Evolutionary conservation across 208 protist species (phyloP).

Genomic region (Leishmania aethiopica): DNA sequence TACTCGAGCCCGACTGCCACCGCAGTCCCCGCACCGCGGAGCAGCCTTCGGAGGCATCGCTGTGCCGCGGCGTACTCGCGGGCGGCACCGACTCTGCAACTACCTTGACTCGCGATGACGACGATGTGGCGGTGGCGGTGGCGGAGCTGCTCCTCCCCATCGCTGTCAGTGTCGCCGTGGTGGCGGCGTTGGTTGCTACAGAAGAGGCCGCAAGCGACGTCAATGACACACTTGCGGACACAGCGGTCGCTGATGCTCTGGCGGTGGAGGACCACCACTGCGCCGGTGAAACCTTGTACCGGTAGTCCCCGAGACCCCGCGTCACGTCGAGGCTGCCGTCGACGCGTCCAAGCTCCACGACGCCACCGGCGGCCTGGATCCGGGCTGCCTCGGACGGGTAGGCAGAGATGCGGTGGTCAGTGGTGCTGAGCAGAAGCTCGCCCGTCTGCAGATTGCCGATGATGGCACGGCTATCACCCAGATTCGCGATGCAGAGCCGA

Average conservation of each 20-base stretch:
- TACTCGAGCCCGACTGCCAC: constrained; percentile 11
- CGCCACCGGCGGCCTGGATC: constrained; percentile 42
- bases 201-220: neutral
- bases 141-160: neutral
- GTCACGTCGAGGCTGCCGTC: constrained; percentile 74
- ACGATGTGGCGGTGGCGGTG: neutral
- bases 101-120: neutral
- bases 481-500: constrained; percentile 62
- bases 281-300: constrained; percentile 45
- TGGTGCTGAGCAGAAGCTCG: constrained; percentile 46
- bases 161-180: neutral
- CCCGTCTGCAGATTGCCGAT: constrained; percentile 42
- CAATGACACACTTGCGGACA: neutral
- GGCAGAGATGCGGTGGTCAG: constrained; percentile 56
- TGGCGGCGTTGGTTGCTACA: neutral
- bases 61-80: neutral
- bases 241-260: neutral
- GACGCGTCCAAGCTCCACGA: constrained; percentile 54
- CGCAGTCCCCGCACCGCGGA: constrained; percentile 12
- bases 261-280: constrained; percentile 41
- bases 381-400: constrained; percentile 43
- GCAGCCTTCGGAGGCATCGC: neutral
- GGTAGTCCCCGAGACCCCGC: constrained; percentile 68
- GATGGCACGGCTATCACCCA: constrained; percentile 79
- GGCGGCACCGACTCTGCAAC: neutral